Base-by-base conservation (phyloP, 306 rosid species). In the Trifolium fragiferum region DNA sequence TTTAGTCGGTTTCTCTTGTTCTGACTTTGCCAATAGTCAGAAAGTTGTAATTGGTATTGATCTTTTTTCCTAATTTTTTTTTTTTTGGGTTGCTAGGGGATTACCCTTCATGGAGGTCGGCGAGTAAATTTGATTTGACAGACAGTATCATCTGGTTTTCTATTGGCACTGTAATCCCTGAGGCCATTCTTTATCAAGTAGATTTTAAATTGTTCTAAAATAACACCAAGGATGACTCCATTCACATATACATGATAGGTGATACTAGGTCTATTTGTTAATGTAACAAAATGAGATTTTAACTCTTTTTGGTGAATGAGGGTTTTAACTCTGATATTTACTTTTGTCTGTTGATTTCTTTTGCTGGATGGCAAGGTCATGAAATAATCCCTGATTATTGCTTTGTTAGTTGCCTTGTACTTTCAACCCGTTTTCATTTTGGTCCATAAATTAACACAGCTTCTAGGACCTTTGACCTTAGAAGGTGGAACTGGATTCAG, bases 91-190 rank as follows among this genome's bases (percentile, higher is more conserved):
- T 75, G 62, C 78, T 25, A 25, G 94, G 91, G 91, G 87, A 75
- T 38, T 87, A 66, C 94, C 94, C 37, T 85, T 87, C 10, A 3
- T 87, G 50, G 91, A 79, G 0, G 86, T 78, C n/a, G 78, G 66
- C n/a, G 94, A 89, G 82, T 86, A 86, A 82, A 73, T 46, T 65
- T 77, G 81, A 59, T 63, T 71, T 71, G 66, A 73, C 57, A 38
- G 72, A 68, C 76, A 41, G 54, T 70, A 35, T 50, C 47, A 23
- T 61, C 61, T 55, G 80, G 68, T 58, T 64, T 57, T 75, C 40
- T 33, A 37, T 49, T n/a, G 60, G 80, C 76, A 62, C 65, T 15
- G 10, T 51, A 76, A 21, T 76, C 53, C 30, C 73, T 67, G 74
- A 73, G 67, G 73, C 37, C 70, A 72, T 66, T 83, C 66, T 72